phyloP scores from a whole-genome alignment of 345 rosid genomes.

The Hibiscus trionum region DNA sequence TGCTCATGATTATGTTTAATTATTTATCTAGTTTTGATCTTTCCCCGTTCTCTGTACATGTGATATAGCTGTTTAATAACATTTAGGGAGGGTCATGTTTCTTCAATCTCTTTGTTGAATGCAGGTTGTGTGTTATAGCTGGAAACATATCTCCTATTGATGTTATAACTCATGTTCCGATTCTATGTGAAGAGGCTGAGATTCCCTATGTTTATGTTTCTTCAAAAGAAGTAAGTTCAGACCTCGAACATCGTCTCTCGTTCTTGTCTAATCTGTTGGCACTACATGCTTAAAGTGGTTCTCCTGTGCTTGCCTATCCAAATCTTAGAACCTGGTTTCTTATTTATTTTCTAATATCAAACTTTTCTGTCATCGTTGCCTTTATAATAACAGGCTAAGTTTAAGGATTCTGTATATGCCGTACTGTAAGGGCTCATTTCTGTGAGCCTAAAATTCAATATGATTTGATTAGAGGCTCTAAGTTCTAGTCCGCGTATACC shows the following conservation, averaged over 20 bases:
- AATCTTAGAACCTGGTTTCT: neutral
- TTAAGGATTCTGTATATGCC: neutral
- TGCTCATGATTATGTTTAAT: too few species aligned
- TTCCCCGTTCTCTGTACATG: neutral
- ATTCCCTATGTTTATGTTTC: slow-evolving; percentile 83
- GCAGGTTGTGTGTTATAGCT: slow-evolving; percentile 87
- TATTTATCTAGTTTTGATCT: too few species aligned
- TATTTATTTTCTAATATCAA: neutral
- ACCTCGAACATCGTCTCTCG: neutral
- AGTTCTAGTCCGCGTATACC: neutral
- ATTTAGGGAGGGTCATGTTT: neutral
- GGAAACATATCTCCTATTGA: slow-evolving; percentile 98
- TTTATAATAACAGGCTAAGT: neutral
- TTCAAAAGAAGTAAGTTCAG: slow-evolving; percentile 69
- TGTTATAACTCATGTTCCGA: slow-evolving; percentile 88
- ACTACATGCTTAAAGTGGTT: neutral
- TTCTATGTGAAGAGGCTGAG: slow-evolving; percentile 80
- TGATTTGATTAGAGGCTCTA: neutral
- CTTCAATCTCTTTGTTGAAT: neutral
- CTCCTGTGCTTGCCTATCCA: neutral
- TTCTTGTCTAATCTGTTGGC: neutral
- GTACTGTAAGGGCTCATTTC: neutral
- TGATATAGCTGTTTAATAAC: neutral
- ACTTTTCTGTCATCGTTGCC: neutral
- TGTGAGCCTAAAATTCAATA: neutral